Base-by-base conservation (phyloP, 2,329 filamentous ascomycete genomes). In the Penicillium sp. region DNA sequence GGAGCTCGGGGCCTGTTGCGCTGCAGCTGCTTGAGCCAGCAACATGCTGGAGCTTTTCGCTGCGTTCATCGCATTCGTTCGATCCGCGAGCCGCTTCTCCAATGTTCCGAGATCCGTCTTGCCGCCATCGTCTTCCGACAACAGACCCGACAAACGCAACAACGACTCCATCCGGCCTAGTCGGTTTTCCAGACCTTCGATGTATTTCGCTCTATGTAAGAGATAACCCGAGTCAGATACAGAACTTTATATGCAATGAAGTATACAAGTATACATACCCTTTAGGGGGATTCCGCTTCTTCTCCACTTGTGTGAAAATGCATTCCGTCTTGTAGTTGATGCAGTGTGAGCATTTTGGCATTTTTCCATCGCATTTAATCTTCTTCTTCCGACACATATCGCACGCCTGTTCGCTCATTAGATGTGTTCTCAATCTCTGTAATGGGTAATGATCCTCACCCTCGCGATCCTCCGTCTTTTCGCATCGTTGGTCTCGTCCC, bases 271-370 rank as follows among this genome's bases (percentile, higher is more conserved):
- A 19, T 35, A 74, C 84, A 65, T 83, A 96, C 92, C 94, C 93
- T 82, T 97, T 99, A 1, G 93, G 94, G 53, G 94, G 93, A 75
- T 90, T 94, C 58, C 94, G 86, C 83, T 99, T 99, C 86, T 99
- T 99, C 80, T 99, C 94, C 38, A 97, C 93, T 73, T 96, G 92
- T 0, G 94, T 97, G 73, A 97, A 97, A 67, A 96, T 86, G 75
- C 93, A 99, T 68, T 96, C 92, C 6, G 93, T 97, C 82, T 97
- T 97, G 81, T 97, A 97, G 75, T 97, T 97, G 74, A 89, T 89
- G 75, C 93, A 99, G 77, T 97, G 94, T 8, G 91, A 93, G 77
- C 94, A 99, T 60, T 92, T 87, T 38, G 94, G 93, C 77, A 96
- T 86, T 78, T 96, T 96, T 66, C 94, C 93, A 73, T 97, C 94